Conservation (phyloP, 371 early-diverging fungal species). For the Apophysomyces trapeziformis region DNA sequence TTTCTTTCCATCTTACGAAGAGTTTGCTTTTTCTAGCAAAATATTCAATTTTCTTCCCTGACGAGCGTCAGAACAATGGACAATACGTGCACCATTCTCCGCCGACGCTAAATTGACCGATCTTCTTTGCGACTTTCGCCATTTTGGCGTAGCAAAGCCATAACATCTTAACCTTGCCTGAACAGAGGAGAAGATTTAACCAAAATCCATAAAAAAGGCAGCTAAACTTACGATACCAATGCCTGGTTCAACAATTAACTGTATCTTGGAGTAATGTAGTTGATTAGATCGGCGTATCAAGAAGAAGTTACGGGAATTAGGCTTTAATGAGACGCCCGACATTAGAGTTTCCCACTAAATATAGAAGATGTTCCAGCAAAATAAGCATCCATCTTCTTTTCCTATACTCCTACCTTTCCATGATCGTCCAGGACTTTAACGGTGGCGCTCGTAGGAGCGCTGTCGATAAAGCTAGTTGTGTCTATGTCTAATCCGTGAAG, state of each 20-base stretch:
- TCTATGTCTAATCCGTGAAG: slow-evolving; percentile 83
- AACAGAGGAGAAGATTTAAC: background rate
- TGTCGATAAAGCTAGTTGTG: slow-evolving; percentile 79
- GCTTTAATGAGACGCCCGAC: slow-evolving; percentile 57
- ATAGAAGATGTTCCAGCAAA: background rate
- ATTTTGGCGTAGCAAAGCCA: slow-evolving; percentile 68
- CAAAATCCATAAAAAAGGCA: background rate
- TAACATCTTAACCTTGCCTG: slow-evolving; percentile 77
- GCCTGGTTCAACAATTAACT: slow-evolving; percentile 79
- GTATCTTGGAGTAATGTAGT: slow-evolving; percentile 59
- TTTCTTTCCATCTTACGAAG: slow-evolving; percentile 19
- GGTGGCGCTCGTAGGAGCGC: slow-evolving; percentile 65
- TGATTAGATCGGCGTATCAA: slow-evolving; percentile 37
- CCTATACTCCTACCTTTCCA: slow-evolving; percentile 13
- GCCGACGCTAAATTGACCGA: slow-evolving; percentile 74
- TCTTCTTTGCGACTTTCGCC: slow-evolving; percentile 40
- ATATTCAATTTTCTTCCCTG: slow-evolving; percentile 71
- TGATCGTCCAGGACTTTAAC: slow-evolving; percentile 46
- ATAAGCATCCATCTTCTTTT: background rate
- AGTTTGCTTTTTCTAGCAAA: slow-evolving; percentile 61
- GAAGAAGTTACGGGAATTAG: slow-evolving; percentile 68
- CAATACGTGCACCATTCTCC: slow-evolving; percentile 73
- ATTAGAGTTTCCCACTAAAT: slow-evolving; percentile 72
- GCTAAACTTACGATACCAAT: slow-evolving; percentile 71
- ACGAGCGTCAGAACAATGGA: slow-evolving; percentile 68